Evolutionary conservation across 2,329 filamentous ascomycete species (phyloP).

Genomic region (Penicillium italicum): DNA sequence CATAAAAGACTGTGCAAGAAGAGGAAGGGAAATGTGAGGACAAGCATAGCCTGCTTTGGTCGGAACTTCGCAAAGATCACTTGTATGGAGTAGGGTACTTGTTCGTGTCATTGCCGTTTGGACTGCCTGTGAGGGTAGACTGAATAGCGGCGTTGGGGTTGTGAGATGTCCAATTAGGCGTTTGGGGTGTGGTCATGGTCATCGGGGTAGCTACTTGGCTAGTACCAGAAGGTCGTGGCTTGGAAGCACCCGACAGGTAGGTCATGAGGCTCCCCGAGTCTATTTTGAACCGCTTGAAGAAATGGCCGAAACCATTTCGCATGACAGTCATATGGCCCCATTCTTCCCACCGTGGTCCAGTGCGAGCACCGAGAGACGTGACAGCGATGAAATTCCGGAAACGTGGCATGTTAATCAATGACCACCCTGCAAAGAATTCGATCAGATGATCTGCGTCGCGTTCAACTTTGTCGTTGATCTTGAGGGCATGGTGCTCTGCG

Average conservation of each 20-base stretch:
- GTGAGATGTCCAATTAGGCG: background rate
- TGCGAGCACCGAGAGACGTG: constrained; percentile 9
- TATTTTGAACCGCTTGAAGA: constrained; percentile 5
- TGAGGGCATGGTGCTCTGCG: constrained; percentile 20
- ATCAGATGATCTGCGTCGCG: constrained; percentile 37
- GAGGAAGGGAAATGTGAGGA: background rate
- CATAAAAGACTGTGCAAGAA: background rate
- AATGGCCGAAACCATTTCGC: background rate
- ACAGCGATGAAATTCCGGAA: constrained; percentile 33
- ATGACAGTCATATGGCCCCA: constrained; percentile 15
- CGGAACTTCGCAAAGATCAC: background rate
- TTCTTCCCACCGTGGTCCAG: constrained; percentile 6
- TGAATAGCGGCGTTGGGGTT: background rate
- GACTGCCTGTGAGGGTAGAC: background rate
- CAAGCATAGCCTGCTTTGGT: background rate
- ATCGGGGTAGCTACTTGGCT: background rate
- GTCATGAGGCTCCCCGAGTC: background rate
- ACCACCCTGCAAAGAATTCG: constrained; percentile 41
- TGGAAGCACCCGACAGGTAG: background rate
- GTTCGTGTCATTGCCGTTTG: background rate
- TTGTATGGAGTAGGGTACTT: background rate
- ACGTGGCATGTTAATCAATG: constrained; percentile 29
- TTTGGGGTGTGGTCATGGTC: background rate
- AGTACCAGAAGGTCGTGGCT: background rate
- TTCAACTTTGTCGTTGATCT: constrained; percentile 25